Evolutionary conservation across 2,329 filamentous ascomycete species (phyloP).

Genomic region (Hymenoscyphus scutula): DNA sequence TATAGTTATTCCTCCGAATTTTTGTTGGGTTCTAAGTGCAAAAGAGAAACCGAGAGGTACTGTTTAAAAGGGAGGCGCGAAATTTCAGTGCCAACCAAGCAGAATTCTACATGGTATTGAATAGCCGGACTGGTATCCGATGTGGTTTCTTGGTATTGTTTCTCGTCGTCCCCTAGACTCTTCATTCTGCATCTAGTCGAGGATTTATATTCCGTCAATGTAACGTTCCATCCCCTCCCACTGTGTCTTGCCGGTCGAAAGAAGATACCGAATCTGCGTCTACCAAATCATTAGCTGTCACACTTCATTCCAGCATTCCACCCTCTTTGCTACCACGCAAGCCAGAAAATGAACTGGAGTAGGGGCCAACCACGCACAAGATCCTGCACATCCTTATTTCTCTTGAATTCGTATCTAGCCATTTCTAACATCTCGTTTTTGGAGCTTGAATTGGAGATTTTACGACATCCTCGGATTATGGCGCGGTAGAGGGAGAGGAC

Average conservation of each 20-base stretch:
- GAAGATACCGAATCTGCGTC: conserved; percentile 60
- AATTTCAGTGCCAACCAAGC: background rate
- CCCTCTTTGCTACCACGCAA: background rate
- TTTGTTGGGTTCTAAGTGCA: background rate
- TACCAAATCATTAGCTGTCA: conserved; percentile 29
- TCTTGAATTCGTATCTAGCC: conserved; percentile 60
- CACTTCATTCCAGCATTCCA: background rate
- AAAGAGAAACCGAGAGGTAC: background rate
- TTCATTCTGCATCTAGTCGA: background rate
- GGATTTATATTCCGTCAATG: conserved; percentile 47
- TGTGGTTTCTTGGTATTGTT: background rate
- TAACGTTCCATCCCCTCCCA: conserved; percentile 63
- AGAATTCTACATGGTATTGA: background rate
- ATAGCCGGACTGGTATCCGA: background rate
- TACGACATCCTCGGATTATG: conserved; percentile 53
- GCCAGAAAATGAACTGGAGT: background rate
- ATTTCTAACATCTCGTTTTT: conserved; percentile 55
- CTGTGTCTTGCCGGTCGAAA: conserved; percentile 63
- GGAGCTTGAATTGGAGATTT: conserved; percentile 50
- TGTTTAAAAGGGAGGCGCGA: background rate
- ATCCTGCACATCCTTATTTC: conserved; percentile 55
- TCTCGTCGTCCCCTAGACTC: background rate
- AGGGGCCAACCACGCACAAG: conserved; percentile 42
- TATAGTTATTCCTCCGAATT: background rate
- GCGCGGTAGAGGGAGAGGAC: conserved; percentile 57